Evolutionary conservation across 495 filamentous ascomycete species (phyloP), one percentile per base, ranked within the genome.

Genomic region (Hypoxylon lenormandii): DNA sequence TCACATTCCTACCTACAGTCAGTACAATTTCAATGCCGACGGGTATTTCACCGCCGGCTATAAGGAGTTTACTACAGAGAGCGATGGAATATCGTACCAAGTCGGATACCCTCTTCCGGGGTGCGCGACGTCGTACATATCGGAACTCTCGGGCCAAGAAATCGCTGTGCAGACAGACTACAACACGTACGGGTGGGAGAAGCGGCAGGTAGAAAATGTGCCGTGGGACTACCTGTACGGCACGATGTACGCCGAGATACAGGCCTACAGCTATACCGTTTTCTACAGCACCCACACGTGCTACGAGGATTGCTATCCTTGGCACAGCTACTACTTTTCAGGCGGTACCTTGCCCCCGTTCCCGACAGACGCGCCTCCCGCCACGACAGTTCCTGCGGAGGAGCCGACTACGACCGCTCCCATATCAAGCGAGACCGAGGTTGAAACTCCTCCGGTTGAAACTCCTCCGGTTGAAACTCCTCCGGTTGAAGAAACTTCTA

Each of bases 221-320:
- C 60, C 49, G 6, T 63, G 60, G 60, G 60, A 63, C 28, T 63
- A 63, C 38, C 21, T 21, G 18, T 8, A 23, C 16, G 60, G 26
- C 3, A 63, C 60, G 15, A 45, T 63, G 49, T 63, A 21, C 18
- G 60, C 60, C 18, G 60, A 63, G 30, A 16, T 55, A 5, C 37
- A 37, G 28, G 3, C 4, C 18, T 36, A 33, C 16, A 37, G 37
- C 11, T 63, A 53, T 26, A 63, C 60, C 23, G 50, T 63, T 15
- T 55, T 63, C 60, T 19, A 47, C 4, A 16, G 26, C 60, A 63
- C 60, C 16, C 60, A 63, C 49, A 63, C 60, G 23, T 63, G 60
- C 18, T 63, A 54, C 12, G 8, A 47, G 21, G 40, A 55, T 26
- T 63, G 60, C 23, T 18, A 15, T 12, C 40, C 11, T 23, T 63